Conservation (phyloP, 768 basidiomycete species). For the Floccularia luteovirens region DNA sequence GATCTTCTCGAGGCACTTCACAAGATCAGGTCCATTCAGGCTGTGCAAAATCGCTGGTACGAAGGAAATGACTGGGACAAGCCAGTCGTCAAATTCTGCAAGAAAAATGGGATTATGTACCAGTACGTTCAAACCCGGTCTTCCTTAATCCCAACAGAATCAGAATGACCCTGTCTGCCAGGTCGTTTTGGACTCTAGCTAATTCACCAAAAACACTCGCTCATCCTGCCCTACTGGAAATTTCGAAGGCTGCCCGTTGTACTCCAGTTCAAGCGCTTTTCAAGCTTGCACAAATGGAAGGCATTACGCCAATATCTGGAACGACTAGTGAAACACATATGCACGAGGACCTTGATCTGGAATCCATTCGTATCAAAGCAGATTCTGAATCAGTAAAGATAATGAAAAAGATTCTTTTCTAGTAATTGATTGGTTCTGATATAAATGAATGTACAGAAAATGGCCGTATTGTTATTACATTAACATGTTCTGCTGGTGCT, state of each 20-base stretch:
- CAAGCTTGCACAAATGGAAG: constrained; percentile 57
- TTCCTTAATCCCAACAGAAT: not conserved
- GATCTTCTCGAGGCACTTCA: constrained; percentile 43
- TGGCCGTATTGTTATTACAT: no score
- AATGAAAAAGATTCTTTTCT: no score
- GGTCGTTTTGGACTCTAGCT: constrained; percentile 84
- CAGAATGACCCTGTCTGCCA: constrained; percentile 19
- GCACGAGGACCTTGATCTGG: constrained; percentile 11
- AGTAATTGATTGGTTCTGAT: no score
- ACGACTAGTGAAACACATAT: constrained; percentile 65
- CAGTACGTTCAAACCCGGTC: constrained; percentile 36
- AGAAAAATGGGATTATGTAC: constrained; percentile 55
- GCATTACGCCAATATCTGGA: constrained; percentile 69
- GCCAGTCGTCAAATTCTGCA: constrained; percentile 58
- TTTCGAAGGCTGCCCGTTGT: constrained; percentile 38
- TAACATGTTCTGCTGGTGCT: no score
- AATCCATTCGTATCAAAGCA: not conserved
- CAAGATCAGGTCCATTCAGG: constrained; percentile 49
- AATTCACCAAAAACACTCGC: constrained; percentile 61
- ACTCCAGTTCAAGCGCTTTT: constrained; percentile 65
- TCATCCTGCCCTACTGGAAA: constrained; percentile 33
- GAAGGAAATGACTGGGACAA: constrained; percentile 74
- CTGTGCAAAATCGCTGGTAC: constrained; percentile 85
- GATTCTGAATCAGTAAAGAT: no score
- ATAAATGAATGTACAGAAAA: no score